These are phyloP conservation scores for Gardenia jasminoides DNA, from an alignment of 257 asterid genomes.

Conservation along the genomic window DNA sequence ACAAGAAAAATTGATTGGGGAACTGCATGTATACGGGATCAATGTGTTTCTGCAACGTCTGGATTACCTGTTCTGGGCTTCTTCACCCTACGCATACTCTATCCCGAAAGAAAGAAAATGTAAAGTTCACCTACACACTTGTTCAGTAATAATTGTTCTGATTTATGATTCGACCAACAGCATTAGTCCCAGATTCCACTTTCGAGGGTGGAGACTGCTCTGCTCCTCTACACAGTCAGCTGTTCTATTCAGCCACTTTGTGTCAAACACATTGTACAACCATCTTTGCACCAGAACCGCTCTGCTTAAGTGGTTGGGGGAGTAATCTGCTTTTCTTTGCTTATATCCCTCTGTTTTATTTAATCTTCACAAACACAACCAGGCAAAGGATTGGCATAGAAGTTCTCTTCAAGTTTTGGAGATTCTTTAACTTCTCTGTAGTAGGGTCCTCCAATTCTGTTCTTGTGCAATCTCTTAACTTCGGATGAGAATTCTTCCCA, in stretches of 20 bases:
- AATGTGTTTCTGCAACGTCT: not conserved
- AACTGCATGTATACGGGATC: not conserved
- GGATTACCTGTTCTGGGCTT: not conserved
- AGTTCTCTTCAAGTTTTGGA: conserved; percentile 35
- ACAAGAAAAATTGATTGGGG: not conserved
- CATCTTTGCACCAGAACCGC: not conserved
- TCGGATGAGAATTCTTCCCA: conserved; percentile 33
- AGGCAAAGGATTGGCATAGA: conserved; percentile 42
- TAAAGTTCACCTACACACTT: not conserved
- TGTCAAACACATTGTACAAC: not conserved
- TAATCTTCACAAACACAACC: conserved; percentile 38
- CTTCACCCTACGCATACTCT: not conserved
- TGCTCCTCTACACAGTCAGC: conserved; percentile 2
- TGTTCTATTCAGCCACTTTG: not conserved
- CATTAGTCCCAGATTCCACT: not conserved
- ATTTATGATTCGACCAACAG: not conserved
- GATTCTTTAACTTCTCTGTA: conserved; percentile 25
- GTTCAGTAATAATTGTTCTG: not conserved
- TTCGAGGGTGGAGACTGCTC: conserved; percentile 7
- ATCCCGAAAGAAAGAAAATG: not conserved
- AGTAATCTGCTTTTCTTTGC: conserved; percentile 5
- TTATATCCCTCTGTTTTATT: not conserved
- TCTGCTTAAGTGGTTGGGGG: not conserved
- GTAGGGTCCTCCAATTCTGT: conserved; percentile 36
- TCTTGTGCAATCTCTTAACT: conserved; percentile 29